phyloP scores from a whole-genome alignment of 140 eudicot genomes.

The Bidens hawaiensis region DNA sequence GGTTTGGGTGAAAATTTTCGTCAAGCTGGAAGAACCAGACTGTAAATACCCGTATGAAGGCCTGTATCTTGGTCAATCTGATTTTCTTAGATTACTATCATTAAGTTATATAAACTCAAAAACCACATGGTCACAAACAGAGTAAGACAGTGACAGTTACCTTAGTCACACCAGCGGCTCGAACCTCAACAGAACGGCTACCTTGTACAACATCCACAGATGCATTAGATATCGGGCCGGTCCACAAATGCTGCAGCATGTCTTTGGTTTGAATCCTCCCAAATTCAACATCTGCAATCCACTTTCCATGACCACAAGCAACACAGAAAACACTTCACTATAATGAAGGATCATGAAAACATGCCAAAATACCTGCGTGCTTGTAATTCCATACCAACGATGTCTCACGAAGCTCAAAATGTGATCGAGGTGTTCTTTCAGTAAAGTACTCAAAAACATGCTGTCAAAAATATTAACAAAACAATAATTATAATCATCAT shows the following conservation, averaged over 20 bases:
- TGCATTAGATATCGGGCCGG: slow-evolving; percentile 79
- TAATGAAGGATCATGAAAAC: not conserved
- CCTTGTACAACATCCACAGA: slow-evolving; percentile 90
- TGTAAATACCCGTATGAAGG: too few species aligned
- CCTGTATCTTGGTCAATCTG: not conserved
- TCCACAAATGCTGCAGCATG: slow-evolving; percentile 90
- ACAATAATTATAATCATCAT: not conserved
- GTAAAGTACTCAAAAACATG: slow-evolving; percentile 93
- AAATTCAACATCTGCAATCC: slow-evolving; percentile 58
- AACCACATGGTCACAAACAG: not conserved
- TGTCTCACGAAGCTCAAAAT: slow-evolving; percentile 74
- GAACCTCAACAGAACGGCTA: slow-evolving; percentile 75
- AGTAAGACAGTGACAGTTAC: slow-evolving; percentile 33
- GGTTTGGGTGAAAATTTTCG: too few species aligned
- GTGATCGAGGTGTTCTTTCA: slow-evolving; percentile 86
- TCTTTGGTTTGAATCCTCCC: slow-evolving; percentile 86
- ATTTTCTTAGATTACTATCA: not conserved
- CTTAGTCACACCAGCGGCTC: slow-evolving; percentile 92
- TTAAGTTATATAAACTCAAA: not conserved
- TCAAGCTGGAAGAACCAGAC: too few species aligned
- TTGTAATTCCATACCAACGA: slow-evolving; percentile 96
- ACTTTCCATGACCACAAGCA: not conserved
- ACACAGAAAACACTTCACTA: slow-evolving; percentile 10
- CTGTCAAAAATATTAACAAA: slow-evolving; percentile 35
- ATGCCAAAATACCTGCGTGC: slow-evolving; percentile 58